A percentile compares a stretch with the other conserved stretches of the same genome.
Conservation (phyloP, 2,329 filamentous ascomycete genomes). For the Leptodontidium sp. region DNA sequence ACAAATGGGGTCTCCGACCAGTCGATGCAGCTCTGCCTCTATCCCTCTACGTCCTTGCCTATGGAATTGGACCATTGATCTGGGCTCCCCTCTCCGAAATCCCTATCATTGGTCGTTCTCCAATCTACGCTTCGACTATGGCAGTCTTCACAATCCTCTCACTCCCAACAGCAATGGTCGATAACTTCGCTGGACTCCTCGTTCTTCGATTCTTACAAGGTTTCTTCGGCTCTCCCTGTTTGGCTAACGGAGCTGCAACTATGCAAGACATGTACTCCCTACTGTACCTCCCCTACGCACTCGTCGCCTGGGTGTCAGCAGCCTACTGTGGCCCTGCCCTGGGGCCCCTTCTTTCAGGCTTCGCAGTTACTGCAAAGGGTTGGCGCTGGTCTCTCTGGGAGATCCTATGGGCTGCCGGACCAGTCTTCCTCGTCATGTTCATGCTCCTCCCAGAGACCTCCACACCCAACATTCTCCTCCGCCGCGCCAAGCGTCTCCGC, state of each 20-base stretch:
- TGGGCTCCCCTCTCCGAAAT: constrained; percentile 74
- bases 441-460: constrained; percentile 71
- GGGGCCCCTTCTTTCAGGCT: constrained; percentile 68
- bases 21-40: constrained; percentile 64
- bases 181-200: constrained; percentile 70
- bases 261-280: constrained; percentile 63
- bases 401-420: constrained; percentile 67
- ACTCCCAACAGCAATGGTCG: constrained; percentile 68
- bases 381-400: constrained; percentile 74
- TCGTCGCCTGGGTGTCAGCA: constrained; percentile 66
- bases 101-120: constrained; percentile 70
- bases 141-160: constrained; percentile 72
- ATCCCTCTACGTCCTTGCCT: constrained; percentile 69
- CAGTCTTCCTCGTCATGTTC: constrained; percentile 67
- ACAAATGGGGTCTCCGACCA: constrained; percentile 60
- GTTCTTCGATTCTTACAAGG: constrained; percentile 71
- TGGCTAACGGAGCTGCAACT: constrained; percentile 65
- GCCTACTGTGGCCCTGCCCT: constrained; percentile 62
- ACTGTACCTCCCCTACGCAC: constrained; percentile 63
- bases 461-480: constrained; percentile 65
- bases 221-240: constrained; percentile 71
- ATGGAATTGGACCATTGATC: constrained; percentile 69
- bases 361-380: constrained; percentile 61
- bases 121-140: constrained; percentile 73
- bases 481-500: constrained; percentile 67